These are phyloP conservation scores for Mariannaea elegans DNA, from an alignment of 2,329 filamentous ascomycete species.

Conservation along the genomic window DNA sequence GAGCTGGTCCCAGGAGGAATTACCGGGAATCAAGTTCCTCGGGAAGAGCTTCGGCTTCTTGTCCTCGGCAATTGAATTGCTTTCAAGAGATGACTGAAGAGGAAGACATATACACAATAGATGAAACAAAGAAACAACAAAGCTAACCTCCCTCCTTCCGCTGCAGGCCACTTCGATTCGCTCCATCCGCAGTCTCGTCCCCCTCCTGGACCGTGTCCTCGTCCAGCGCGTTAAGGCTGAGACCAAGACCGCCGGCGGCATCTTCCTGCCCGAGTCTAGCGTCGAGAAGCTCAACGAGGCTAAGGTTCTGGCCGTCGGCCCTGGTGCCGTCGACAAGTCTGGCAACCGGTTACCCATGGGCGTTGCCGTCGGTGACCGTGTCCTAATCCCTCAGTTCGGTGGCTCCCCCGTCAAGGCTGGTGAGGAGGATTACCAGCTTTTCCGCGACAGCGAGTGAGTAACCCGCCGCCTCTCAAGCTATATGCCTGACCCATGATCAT, in stretches of 20 bases:
- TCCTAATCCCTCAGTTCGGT: conserved; percentile 96
- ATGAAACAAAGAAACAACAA: background rate
- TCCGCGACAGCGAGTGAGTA: conserved; percentile 97
- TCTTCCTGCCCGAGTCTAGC: conserved; percentile 96
- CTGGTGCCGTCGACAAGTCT: conserved; percentile 85
- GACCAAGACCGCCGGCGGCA: conserved; percentile 93
- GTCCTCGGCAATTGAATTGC: conserved; percentile 34
- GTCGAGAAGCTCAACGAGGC: conserved; percentile 99
- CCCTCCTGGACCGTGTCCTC: conserved; percentile 96
- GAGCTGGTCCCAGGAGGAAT: background rate
- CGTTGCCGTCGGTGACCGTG: conserved; percentile 85
- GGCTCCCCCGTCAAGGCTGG: conserved; percentile 96
- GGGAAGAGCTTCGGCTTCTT: conserved; percentile 20
- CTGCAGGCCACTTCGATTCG: conserved; percentile 78
- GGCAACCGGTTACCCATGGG: conserved; percentile 88
- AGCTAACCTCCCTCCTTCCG: conserved; percentile 15
- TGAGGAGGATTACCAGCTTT: conserved; percentile 94
- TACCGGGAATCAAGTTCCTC: conserved; percentile 8
- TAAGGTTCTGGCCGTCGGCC: conserved; percentile 93
- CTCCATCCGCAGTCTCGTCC: conserved; percentile 93
- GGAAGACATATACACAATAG: background rate
- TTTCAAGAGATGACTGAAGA: background rate
- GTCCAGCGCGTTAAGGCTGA: conserved; percentile 98
- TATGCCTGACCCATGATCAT: background rate
- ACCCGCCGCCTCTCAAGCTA: background rate